Evolutionary conservation across 2,329 filamentous ascomycete genomes (phyloP).

Genomic region (Xylariaceae sp.): DNA sequence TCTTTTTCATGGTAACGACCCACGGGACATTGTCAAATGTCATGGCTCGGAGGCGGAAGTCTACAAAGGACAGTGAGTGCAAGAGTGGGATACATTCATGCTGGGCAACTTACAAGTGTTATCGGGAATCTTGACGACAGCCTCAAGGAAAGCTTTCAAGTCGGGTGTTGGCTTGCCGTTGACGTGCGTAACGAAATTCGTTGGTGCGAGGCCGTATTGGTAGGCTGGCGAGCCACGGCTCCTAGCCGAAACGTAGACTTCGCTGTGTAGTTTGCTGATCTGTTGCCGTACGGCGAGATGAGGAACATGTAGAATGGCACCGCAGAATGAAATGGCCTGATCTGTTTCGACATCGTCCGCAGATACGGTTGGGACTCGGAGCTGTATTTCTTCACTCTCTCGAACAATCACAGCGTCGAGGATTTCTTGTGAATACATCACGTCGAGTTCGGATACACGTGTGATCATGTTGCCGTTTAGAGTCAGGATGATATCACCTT

Average conservation of each 20-base stretch:
- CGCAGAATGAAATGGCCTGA: constrained; percentile 89
- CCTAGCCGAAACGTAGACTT: constrained; percentile 90
- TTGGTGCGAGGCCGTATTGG: constrained; percentile 88
- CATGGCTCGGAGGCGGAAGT: constrained; percentile 95
- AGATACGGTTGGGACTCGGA: constrained; percentile 79
- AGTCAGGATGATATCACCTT: constrained; percentile 89
- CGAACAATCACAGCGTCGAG: constrained; percentile 85
- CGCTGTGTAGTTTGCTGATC: constrained; percentile 92
- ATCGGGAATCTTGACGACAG: constrained; percentile 84
- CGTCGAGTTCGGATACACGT: constrained; percentile 83
- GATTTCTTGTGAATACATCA: constrained; percentile 88
- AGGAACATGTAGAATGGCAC: constrained; percentile 85
- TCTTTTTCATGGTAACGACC: constrained; percentile 99
- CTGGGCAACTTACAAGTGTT: constrained; percentile 69
- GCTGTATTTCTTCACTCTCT: constrained; percentile 70
- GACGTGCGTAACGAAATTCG: constrained; percentile 96
- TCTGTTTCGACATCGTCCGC: constrained; percentile 91
- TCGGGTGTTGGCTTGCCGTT: constrained; percentile 84
- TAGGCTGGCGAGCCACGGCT: constrained; percentile 79
- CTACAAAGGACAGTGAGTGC: constrained; percentile 36
- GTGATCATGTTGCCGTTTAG: constrained; percentile 92
- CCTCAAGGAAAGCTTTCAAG: constrained; percentile 72
- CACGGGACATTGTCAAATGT: constrained; percentile 98
- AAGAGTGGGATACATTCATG: neutral
- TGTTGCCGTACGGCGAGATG: constrained; percentile 97